Conservation (phyloP, 768 basidiomycete species). For the Tylopilus plumbeoviolaceoides region DNA sequence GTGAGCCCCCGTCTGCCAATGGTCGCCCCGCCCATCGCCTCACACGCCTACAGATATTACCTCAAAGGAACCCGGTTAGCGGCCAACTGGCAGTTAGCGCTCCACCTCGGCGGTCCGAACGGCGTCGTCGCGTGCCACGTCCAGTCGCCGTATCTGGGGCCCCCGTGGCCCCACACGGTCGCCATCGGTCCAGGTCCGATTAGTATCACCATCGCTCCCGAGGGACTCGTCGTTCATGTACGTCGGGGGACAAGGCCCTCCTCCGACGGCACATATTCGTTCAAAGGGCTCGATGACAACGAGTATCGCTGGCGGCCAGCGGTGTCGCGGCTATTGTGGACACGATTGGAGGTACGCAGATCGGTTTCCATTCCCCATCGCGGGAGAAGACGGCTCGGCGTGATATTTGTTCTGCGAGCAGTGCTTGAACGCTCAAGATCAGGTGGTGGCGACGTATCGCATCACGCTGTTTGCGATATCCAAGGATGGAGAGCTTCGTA, state of each 20-base stretch:
- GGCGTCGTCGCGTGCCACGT: constrained; percentile 23
- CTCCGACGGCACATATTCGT: constrained; percentile 10
- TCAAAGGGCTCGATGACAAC: constrained; percentile 21
- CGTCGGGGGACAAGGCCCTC: constrained; percentile 2
- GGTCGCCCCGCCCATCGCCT: no score
- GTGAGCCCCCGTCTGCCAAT: constrained; percentile 11
- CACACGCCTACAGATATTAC: constrained; percentile 21
- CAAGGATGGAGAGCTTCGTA: constrained; percentile 30
- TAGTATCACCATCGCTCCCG: constrained; percentile 12
- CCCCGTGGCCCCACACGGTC: constrained; percentile 17
- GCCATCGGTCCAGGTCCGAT: constrained; percentile 17
- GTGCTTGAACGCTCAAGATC: constrained; percentile 22
- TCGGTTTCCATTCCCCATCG: neutral
- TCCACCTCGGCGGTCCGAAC: constrained; percentile 16
- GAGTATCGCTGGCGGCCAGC: constrained; percentile 25
- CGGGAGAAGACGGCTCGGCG: neutral
- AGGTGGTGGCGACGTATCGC: constrained; percentile 31
- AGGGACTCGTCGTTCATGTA: constrained; percentile 8
- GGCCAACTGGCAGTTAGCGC: constrained; percentile 20
- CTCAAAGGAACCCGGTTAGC: constrained; percentile 16
- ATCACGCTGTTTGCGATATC: constrained; percentile 26
- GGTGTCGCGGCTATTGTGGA: constrained; percentile 9
- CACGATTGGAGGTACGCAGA: constrained; percentile 21
- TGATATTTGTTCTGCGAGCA: neutral
- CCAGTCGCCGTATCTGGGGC: constrained; percentile 29